Evolutionary conservation across 2,329 filamentous ascomycete genomes (phyloP).

Genomic region (Alternaria brassicae): DNA sequence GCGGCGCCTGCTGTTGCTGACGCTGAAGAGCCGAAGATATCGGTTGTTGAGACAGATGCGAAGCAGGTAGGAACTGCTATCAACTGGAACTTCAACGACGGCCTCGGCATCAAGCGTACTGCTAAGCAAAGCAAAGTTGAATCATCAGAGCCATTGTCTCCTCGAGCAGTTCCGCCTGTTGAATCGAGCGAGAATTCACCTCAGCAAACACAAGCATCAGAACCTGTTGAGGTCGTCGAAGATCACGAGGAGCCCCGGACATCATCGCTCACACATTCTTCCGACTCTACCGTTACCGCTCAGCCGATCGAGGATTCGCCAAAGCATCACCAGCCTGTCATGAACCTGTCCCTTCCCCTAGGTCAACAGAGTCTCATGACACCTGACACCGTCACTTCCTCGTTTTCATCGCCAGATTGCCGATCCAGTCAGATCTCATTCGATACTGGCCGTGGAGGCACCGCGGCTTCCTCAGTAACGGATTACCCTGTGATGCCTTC

Average conservation of each 20-base stretch:
- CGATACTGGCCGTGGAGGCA: conserved; percentile 75
- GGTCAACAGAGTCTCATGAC: conserved; percentile 64
- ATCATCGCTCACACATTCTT: conserved; percentile 58
- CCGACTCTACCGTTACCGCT: conserved; percentile 57
- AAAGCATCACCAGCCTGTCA: conserved; percentile 49
- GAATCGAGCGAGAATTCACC: conserved; percentile 10
- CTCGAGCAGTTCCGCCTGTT: conserved; percentile 28
- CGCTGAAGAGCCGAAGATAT: conserved; percentile 52
- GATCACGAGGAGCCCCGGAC: conserved; percentile 58
- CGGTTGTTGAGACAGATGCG: conserved; percentile 55
- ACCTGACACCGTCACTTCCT: conserved; percentile 66
- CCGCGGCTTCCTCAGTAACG: conserved; percentile 74
- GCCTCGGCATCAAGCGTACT: conserved; percentile 45
- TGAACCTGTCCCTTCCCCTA: conserved; percentile 49
- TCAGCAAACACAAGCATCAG: conserved; percentile 31
- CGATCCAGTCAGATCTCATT: conserved; percentile 69
- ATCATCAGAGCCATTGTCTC: conserved; percentile 35
- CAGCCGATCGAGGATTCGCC: conserved; percentile 37
- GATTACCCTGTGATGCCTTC: conserved; percentile 76
- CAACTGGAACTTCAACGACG: conserved; percentile 55
- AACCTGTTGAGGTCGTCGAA: conserved; percentile 54
- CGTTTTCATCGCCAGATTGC: conserved; percentile 69
- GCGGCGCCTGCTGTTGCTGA: conserved; percentile 35
- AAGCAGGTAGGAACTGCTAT: conserved; percentile 49
- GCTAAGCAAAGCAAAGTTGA: conserved; percentile 15